Conservation (phyloP, 768 basidiomycete species). For the Pleurotus pulmonarius region DNA sequence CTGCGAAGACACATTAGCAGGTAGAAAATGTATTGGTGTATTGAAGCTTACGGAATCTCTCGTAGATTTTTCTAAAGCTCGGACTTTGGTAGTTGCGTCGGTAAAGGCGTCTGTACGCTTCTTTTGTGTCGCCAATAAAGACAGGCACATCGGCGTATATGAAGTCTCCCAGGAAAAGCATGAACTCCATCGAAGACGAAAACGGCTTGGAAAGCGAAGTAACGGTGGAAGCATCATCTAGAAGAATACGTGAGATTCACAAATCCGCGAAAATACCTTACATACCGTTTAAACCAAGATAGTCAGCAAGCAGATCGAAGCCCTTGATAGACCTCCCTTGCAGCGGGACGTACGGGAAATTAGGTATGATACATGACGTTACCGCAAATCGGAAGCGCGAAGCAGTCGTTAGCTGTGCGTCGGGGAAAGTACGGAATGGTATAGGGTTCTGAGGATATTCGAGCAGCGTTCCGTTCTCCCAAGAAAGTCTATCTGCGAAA, state of each 20-base stretch:
- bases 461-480: conserved; percentile 39
- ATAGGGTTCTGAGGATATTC: conserved; percentile 50
- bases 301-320: conserved; percentile 59
- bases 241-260: not conserved
- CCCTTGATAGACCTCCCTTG: conserved; percentile 53
- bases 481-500: conserved; percentile 38
- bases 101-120: conserved; percentile 64
- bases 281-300: conserved; percentile 27
- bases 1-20: conserved; percentile 30
- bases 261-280: not conserved
- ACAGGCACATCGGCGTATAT: conserved; percentile 73
- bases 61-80: conserved; percentile 65
- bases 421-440: conserved; percentile 71
- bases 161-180: conserved; percentile 72
- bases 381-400: conserved; percentile 66
- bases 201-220: not conserved
- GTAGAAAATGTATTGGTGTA: not conserved
- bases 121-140: conserved; percentile 53
- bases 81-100: conserved; percentile 61
- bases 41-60: conserved; percentile 56
- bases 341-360: conserved; percentile 68
- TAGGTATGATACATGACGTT: conserved; percentile 64
- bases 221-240: too few species aligned
- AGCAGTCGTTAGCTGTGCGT: conserved; percentile 51
- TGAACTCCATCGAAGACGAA: conserved; percentile 45